Conservation (phyloP, 2,329 filamentous ascomycete species). For the Chrysoporthe deuterocubensis region DNA sequence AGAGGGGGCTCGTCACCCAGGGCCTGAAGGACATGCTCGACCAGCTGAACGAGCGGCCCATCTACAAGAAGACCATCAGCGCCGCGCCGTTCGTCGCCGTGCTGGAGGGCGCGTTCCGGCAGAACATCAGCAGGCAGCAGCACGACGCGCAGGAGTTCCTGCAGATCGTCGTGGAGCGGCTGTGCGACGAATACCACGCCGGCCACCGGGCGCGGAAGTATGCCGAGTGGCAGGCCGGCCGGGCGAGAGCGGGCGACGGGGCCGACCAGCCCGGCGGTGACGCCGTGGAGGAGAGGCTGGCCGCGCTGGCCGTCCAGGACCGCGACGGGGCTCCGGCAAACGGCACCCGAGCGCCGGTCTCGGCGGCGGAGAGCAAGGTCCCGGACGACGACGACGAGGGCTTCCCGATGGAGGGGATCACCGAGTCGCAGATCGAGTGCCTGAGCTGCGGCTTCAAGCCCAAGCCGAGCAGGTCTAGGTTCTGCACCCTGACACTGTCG, state of each 20-base stretch:
- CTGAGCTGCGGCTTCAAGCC: constrained; percentile 88
- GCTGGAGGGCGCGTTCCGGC: constrained; percentile 83
- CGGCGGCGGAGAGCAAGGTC: constrained; percentile 26
- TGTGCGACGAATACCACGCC: constrained; percentile 93
- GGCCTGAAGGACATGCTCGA: constrained; percentile 93
- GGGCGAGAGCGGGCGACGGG: constrained; percentile 21
- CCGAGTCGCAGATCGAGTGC: constrained; percentile 96
- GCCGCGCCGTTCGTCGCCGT: constrained; percentile 82
- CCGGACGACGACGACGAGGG: constrained; percentile 59
- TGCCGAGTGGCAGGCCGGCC: constrained; percentile 46
- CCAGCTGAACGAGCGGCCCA: constrained; percentile 87
- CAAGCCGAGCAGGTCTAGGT: constrained; percentile 79
- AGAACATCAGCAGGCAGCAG: constrained; percentile 90
- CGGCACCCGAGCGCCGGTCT: constrained; percentile 29
- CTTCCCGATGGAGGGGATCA: constrained; percentile 89
- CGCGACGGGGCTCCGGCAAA: constrained; percentile 21
- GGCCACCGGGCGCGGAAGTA: constrained; percentile 72
- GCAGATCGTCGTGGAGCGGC: constrained; percentile 87
- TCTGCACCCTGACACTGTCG: constrained; percentile 89
- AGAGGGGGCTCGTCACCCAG: constrained; percentile 80
- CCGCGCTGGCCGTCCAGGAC: constrained; percentile 34
- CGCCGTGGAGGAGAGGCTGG: constrained; percentile 38
- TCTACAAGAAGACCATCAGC: constrained; percentile 92
- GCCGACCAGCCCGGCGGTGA: constrained; percentile 24
- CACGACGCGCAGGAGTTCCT: constrained; percentile 98